Base-by-base conservation (phyloP, 1,284 basidiomycete species). In the Papiliotrema laurentii region DNA sequence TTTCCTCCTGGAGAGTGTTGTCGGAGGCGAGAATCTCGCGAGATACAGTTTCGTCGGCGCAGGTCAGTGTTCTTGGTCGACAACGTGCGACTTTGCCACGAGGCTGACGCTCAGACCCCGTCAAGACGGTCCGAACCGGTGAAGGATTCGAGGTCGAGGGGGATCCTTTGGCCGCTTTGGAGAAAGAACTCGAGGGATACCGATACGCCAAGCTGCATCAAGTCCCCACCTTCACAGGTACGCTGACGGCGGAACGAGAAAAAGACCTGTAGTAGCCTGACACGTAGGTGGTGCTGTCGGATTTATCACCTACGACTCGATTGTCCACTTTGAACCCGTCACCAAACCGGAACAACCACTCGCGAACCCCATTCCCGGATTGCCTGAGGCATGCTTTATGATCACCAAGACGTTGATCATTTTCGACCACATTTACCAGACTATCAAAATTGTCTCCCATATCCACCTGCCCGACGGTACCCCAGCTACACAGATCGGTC, bases 341-440 rank as follows among this genome's bases (percentile, higher is more conserved):
- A 94, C 92, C 4, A 71, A 70, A 47, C 70, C 70, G 16, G 79
- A 81, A 26, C 79, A 82, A 37, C 72, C 74, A 1, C 77, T 83
- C 21, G 79, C 87, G 43, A 79, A 81, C 51, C 90, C 96, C 57
- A 76, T 84, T 13, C 77, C 94, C 22, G 80, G 81, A 19, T 87
- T 98, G 46, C 96, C 96, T 4, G 96, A 99, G 71, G 86, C 92
- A 16, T 81, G 93, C 55, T 97, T 97, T 78, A 96, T 99, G 90
- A 82, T 98, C 47, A 86, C 89, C 60, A 91, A 97, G 71, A 91
- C 89, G 5, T 81, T 97, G 53, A 81, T 99, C 69, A 84, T 97
- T 66, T 98, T 93, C 73, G 96, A 99, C 72, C 96, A 98, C 75
- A 85, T 97, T 56, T 97, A 83, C 78, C 93, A 97, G 74, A 89